Conservation (phyloP, 192 early-diverging fungal genomes). For the Umbelopsis isabellina region DNA sequence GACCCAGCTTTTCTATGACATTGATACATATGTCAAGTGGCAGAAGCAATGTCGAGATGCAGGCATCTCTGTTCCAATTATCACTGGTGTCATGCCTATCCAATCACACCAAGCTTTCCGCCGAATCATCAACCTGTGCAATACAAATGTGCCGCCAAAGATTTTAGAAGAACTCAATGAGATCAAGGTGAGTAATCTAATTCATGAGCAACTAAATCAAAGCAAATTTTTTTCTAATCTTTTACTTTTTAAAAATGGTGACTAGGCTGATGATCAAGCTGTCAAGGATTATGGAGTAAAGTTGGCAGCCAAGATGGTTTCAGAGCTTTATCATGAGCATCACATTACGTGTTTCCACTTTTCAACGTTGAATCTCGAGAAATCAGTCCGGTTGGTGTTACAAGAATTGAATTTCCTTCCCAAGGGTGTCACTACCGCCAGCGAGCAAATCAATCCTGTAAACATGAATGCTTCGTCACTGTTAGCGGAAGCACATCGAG, state of each 20-base stretch:
- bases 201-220: background rate
- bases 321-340: slow-evolving; percentile 55
- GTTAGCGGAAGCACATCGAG: slow-evolving; percentile 44
- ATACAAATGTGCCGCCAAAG: slow-evolving; percentile 66
- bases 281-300: slow-evolving; percentile 83
- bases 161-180: slow-evolving; percentile 68
- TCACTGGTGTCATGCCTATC: slow-evolving; percentile 91
- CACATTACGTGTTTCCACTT: slow-evolving; percentile 73
- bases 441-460: slow-evolving; percentile 39
- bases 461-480: slow-evolving; percentile 44
- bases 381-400: slow-evolving; percentile 74
- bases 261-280: slow-evolving; percentile 75
- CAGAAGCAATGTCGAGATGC: slow-evolving; percentile 60
- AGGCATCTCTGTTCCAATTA: slow-evolving; percentile 64
- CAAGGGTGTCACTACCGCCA: slow-evolving; percentile 22
- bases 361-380: slow-evolving; percentile 81
- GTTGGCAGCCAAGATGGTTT: slow-evolving; percentile 73
- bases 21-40: slow-evolving; percentile 74
- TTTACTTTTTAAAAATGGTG: background rate
- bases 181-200: slow-evolving; percentile 61
- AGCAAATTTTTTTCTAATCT: background rate
- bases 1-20: slow-evolving; percentile 86
- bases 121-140: slow-evolving; percentile 76
- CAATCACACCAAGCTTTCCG: slow-evolving; percentile 81
- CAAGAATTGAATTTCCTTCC: slow-evolving; percentile 69